Evolutionary conservation across 768 basidiomycete species (phyloP), one percentile per base, ranked within the genome.

Genomic region (Podaxis sp.): DNA sequence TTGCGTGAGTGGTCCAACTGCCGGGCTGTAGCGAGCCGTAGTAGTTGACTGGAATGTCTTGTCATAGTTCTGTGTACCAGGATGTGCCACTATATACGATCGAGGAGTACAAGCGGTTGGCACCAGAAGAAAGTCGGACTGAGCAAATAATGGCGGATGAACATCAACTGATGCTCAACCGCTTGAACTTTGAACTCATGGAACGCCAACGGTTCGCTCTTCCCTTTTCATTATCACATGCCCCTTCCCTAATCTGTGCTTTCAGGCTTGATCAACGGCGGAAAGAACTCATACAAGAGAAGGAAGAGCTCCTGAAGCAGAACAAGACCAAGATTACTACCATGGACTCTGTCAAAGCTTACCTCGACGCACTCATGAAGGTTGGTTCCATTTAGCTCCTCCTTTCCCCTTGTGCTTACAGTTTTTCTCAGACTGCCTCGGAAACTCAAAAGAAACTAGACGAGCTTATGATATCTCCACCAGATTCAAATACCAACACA

Each of bases 91-190:
- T 95, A 48, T 87, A 93, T 73, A 73, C 79, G 3, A 69, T 91
- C 12, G 83, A 88, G 26, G 87, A 93, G 63, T 94, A 94, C 68
- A 71, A 80, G 66, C 71, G 75, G 33, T 80, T 88, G 22, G 94
- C 93, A 0, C 93, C 88, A 6, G 81, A 78, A 64, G 90, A 86
- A 68, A 84, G 85, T 13, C 84, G 84, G 24, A 82, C 85, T 55
- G 78, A 80, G 17, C 87, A 84, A 12, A 85, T 85, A 20, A 76
- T 90, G 49, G 76, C 82, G 15, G 84, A 91, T 69, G 82, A 88
- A 41, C 94, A 95, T 74, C 88, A 92, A 66, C 82, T 95, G 41
- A 93, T 95, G 90, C 84, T 95, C 65, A 93, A 88, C 70, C 87
- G 93, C 57, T 80, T 96, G 49, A 88, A 86, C 72, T 95, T 95